A percentile compares a stretch with the other conserved stretches of the same genome.
Evolutionary conservation across 225 moss, liverwort and hornwort species (phyloP).

Genomic region (Pseudisothecium myosuroides): DNA sequence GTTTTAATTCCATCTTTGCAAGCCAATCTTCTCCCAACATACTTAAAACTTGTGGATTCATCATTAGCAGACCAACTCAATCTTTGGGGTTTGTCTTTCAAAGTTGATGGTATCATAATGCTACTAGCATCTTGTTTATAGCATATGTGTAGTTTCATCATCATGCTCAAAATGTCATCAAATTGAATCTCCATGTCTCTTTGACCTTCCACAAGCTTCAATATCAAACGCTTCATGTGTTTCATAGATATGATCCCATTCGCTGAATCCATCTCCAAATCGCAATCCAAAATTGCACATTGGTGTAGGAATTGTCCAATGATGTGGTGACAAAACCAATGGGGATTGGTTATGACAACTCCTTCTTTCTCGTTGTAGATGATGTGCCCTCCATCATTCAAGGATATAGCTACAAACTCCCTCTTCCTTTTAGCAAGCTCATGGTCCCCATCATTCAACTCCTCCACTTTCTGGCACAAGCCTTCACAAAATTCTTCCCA

Average conservation of each 20-base stretch:
- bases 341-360: background rate
- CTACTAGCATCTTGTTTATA: background rate
- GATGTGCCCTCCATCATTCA: background rate
- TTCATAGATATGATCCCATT: background rate
- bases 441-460: background rate
- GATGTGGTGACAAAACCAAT: background rate
- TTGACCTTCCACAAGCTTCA: background rate
- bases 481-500: background rate
- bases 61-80: background rate
- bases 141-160: background rate
- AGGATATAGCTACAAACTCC: background rate
- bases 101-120: background rate
- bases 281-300: accelerated
- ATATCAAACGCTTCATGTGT: background rate
- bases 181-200: background rate
- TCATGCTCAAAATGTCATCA: background rate
- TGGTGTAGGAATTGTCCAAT: background rate
- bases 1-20: background rate
- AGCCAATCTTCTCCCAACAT: background rate
- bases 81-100: background rate
- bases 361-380: background rate
- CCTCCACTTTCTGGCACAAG: background rate
- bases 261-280: background rate
- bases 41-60: accelerated
- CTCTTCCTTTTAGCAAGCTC: background rate